Evolutionary conservation across 1,284 basidiomycete species (phyloP), one percentile per base, ranked within the genome.

Genomic region (Apiotrichum gracile): DNA sequence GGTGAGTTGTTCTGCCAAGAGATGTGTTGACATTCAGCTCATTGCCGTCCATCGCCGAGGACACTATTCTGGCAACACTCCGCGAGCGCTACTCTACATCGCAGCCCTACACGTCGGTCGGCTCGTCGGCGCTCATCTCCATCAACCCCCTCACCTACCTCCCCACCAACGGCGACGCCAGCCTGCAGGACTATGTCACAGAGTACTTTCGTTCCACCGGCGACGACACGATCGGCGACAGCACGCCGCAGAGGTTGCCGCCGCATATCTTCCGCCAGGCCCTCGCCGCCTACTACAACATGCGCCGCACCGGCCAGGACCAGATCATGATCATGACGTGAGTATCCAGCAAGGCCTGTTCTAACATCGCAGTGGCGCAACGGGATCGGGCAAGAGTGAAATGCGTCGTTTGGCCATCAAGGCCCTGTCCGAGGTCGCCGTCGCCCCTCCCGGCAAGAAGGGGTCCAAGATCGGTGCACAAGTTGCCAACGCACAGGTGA

Each of bases 211-310:
- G 61, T 17, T 72, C 67, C 17, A 82, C 81, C 2, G 77, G 78
- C 3, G 81, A 81, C 58, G 78, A 80, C 61, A 58, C 54, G 9
- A 53, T 63, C 14, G 63, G 61, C 17, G 61, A 61, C 25, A 55
- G 52, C 17, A 46, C 54, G 25, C 66, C 67, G 54, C 65, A 67
- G 40, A 41, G 46, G 22, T 77, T 86, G 0, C 81, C 83, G 0
- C 88, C 88, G 2, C 90, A 92, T 68, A 85, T 97, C 51, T 97
- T 94, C 74, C 85, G 90, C 60, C 80, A 89, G 35, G 88, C 89
- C 8, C 86, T 91, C 69, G 86, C 88, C 76, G 86, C 90, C 13
- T 97, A 96, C 77, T 97, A 92, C 73, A 91, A 97, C 76, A 97
- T 97, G 91, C 81, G 85, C 47, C 80, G 94, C 61, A 97, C 93